These are phyloP conservation scores for Lactarius quietus DNA, from an alignment of 768 basidiomycete genomes.

Conservation along the genomic window DNA sequence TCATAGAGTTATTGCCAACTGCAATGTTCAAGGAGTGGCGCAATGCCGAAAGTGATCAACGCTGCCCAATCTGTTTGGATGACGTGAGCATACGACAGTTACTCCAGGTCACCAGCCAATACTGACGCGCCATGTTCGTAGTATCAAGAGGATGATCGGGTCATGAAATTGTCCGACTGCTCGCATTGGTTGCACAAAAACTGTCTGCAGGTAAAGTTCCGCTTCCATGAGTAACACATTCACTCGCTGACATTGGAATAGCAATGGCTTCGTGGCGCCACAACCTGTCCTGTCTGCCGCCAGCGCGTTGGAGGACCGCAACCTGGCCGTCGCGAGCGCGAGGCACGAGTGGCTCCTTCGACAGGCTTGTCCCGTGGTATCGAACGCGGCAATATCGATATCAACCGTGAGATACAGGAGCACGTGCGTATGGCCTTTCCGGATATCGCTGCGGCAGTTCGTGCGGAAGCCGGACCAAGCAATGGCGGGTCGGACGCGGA, in stretches of 20 bases:
- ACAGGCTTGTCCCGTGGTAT: slow-evolving; percentile 4
- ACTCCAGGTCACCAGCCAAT: slow-evolving; percentile 14
- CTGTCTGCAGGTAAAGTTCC: slow-evolving; percentile 61
- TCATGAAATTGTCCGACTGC: slow-evolving; percentile 66
- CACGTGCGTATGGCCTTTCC: slow-evolving; percentile 14
- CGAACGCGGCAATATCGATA: slow-evolving; percentile 4
- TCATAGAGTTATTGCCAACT: slow-evolving; percentile 57
- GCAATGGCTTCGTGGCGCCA: slow-evolving; percentile 80
- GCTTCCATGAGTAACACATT: not conserved
- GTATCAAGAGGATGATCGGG: slow-evolving; percentile 61
- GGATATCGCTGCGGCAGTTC: not conserved
- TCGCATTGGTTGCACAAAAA: slow-evolving; percentile 77
- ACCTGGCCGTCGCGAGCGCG: slow-evolving; percentile 14
- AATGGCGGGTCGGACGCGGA: slow-evolving; percentile 8
- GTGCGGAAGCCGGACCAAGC: slow-evolving; percentile 1
- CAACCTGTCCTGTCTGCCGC: slow-evolving; percentile 80
- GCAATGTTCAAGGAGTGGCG: slow-evolving; percentile 68
- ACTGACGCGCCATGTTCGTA: slow-evolving; percentile 31
- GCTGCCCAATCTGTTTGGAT: slow-evolving; percentile 83
- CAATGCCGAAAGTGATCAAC: slow-evolving; percentile 55
- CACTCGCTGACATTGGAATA: slow-evolving; percentile 31
- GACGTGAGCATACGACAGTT: slow-evolving; percentile 50
- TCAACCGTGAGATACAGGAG: slow-evolving; percentile 15
- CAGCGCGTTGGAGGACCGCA: slow-evolving; percentile 45
- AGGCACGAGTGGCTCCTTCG: slow-evolving; percentile 3